phyloP scores from a whole-genome alignment of 257 asterid genomes.

The Solanum chaucha region DNA sequence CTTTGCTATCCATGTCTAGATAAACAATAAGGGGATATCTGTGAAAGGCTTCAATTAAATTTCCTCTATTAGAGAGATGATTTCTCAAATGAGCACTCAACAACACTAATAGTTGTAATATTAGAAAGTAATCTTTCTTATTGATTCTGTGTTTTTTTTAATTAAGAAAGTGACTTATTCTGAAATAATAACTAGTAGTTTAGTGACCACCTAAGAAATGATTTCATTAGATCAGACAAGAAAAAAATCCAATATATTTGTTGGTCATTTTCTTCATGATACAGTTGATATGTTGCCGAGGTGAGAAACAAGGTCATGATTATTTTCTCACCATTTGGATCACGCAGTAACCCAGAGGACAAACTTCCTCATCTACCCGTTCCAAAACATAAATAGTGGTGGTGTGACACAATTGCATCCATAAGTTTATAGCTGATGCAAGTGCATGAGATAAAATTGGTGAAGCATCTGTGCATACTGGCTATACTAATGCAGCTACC shows the following conservation, averaged over 20 bases:
- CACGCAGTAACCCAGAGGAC: slow-evolving; percentile 6
- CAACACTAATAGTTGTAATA: background rate
- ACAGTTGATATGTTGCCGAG: slow-evolving; percentile 58
- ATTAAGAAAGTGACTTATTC: background rate
- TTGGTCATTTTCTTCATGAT: background rate
- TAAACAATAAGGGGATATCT: background rate
- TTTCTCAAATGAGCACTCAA: background rate
- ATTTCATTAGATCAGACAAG: too few relatives aligned
- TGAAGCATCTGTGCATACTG: background rate
- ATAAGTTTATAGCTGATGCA: background rate
- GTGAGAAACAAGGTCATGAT: slow-evolving; percentile 38
- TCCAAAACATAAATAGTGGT: slow-evolving; percentile 58
- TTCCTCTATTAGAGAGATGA: background rate
- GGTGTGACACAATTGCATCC: slow-evolving; percentile 27
- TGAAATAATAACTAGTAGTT: too few relatives aligned
- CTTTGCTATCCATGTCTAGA: background rate
- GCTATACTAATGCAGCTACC: background rate
- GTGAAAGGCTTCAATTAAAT: background rate
- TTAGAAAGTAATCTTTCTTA: too few relatives aligned
- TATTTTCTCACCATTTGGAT: slow-evolving; percentile 34
- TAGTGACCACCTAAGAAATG: background rate
- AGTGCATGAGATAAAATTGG: background rate
- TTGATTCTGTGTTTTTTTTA: too few relatives aligned
- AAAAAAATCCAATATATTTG: background rate
- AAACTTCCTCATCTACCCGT: slow-evolving; percentile 36